These are phyloP conservation scores for Actinomucor elegans DNA, from an alignment of 371 early-diverging fungal genomes.

Conservation along the genomic window DNA sequence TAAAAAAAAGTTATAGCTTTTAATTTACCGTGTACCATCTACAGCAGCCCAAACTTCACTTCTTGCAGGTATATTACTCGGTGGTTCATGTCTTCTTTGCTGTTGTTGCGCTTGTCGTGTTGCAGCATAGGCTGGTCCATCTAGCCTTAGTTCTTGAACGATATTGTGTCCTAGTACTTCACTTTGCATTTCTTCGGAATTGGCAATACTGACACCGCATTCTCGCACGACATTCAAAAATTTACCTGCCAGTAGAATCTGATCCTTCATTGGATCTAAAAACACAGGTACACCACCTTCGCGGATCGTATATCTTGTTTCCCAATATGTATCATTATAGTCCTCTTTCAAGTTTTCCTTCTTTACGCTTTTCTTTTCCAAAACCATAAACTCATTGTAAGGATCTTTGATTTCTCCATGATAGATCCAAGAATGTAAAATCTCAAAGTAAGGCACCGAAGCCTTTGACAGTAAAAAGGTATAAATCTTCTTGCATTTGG, in stretches of 20 bases:
- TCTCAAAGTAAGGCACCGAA: conserved; percentile 78
- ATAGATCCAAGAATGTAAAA: conserved; percentile 87
- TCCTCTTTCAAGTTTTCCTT: conserved; percentile 69
- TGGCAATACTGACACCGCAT: conserved; percentile 69
- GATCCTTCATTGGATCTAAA: conserved; percentile 68
- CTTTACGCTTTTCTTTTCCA: conserved; percentile 56
- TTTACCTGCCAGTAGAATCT: conserved; percentile 90
- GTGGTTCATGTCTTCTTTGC: not conserved
- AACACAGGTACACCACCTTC: conserved; percentile 72
- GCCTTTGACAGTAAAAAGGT: conserved; percentile 74
- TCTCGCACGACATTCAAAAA: conserved; percentile 91
- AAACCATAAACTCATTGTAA: conserved; percentile 91
- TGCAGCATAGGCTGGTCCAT: not conserved
- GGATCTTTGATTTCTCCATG: conserved; percentile 84
- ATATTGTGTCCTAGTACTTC: conserved; percentile 13
- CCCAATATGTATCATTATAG: conserved; percentile 86
- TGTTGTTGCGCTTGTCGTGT: not conserved
- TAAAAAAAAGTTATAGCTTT: too few species aligned
- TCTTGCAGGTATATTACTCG: conserved; percentile 16
- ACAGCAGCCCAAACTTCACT: conserved; percentile 58
- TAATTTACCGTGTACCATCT: conserved; percentile 60
- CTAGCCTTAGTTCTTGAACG: not conserved
- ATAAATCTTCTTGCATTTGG: conserved; percentile 73
- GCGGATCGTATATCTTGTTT: conserved; percentile 73
- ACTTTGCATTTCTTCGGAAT: conserved; percentile 43